These are phyloP conservation scores for Theileria parva DNA, from an alignment of 169 alveolate species.

Conservation along the genomic window DNA sequence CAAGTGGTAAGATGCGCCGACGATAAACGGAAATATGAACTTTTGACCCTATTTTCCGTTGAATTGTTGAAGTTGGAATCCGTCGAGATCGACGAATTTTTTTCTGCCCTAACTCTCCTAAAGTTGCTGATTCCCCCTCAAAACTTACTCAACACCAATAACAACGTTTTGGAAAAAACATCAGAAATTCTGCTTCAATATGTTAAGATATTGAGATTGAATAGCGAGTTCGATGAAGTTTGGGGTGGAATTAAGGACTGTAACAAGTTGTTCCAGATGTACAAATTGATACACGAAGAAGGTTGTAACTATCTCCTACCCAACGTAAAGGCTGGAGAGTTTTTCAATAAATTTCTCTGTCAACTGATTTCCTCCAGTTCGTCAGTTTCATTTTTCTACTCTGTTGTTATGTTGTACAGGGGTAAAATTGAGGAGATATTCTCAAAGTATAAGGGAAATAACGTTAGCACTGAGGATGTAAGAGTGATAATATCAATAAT, in stretches of 20 bases:
- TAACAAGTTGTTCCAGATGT: slow-evolving; percentile 15
- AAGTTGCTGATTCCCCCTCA: background rate
- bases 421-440: slow-evolving; percentile 22
- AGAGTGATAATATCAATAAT: slow-evolving; percentile 49
- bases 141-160: background rate
- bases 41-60: slow-evolving; percentile 2
- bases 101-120: background rate
- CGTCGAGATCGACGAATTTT: background rate
- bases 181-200: slow-evolving; percentile 42
- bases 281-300: slow-evolving; percentile 46
- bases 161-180: slow-evolving; percentile 10
- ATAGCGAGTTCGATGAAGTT: slow-evolving; percentile 3
- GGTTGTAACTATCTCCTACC: slow-evolving; percentile 36
- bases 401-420: slow-evolving; percentile 20
- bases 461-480: slow-evolving; percentile 28
- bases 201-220: slow-evolving; percentile 28
- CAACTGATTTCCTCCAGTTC: slow-evolving; percentile 43
- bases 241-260: slow-evolving; percentile 46
- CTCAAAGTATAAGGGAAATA: background rate
- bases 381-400: slow-evolving; percentile 17
- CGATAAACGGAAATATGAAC: slow-evolving; percentile 39
- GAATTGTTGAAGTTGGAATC: background rate
- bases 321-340: slow-evolving; percentile 51
- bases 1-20: slow-evolving; percentile 22
- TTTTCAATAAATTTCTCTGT: slow-evolving; percentile 40